Base-by-base conservation (phyloP, 1,139 yeast species). In the Suhomyces maxii region DNA sequence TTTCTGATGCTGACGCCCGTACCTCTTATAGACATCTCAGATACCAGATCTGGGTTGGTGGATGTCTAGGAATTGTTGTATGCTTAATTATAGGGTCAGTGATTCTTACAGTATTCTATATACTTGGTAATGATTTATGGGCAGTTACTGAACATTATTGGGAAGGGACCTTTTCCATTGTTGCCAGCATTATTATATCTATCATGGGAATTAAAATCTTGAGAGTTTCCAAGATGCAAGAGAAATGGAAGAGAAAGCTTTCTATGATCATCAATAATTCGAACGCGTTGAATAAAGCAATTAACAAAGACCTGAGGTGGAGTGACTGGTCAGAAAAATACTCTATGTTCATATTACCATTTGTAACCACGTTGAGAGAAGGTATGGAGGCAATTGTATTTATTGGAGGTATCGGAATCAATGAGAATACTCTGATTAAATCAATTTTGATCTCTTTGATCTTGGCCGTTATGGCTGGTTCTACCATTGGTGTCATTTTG, bases 181-280 rank as follows among this genome's bases (percentile, higher is more conserved):
- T 73, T 23, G 78, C 79, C 35, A 70, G 77, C 52, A 52, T 72
- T 7, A 72, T 74, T 39, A 74, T 74, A 14, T 71, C 79, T 1
- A 63, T 69, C 6, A 74, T 74, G 79, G 79, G 79, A 1, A 55
- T 72, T 18, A 72, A 73, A 46, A 70, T 74, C 11, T 60, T 74
- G 32, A 58, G 79, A 34, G 76, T 74, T 25, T 71, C 64, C 47
- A 84, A 86, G 61, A 82, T 89, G 89, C 89, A 88, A 68, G 82
- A 82, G 51, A 89, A 89, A 67, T 90, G 97, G 97, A 81, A 86
- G 58, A 68, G 79, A 47, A 88, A 87, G 65, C 76, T 88, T 37
- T 46, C 58, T 18, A 33, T 37, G 6, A 30, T 53, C 3, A 41
- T 55, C 10, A 35, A 37, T 11, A 44, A 41, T 12, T 47, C 47